Percentiles rank a stretch among this genome's conserved stretches.
These are phyloP conservation scores for Pyracantha coccinea DNA, from an alignment of 331 rosid genomes.

Conservation along the genomic window DNA sequence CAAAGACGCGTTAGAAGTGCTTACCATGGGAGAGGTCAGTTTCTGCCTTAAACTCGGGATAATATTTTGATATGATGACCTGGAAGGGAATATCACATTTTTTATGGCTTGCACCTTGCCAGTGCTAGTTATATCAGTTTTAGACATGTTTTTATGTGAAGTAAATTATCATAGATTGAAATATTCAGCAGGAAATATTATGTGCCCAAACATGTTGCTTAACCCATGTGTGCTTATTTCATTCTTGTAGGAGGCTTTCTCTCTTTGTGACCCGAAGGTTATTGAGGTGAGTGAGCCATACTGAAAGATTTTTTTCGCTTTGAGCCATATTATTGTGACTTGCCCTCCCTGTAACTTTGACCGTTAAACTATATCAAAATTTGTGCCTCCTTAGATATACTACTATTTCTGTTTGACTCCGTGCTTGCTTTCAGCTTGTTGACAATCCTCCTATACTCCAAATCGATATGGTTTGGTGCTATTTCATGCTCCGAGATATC, in stretches of 20 bases:
- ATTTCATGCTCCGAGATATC: constrained; percentile 88
- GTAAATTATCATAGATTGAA: background rate
- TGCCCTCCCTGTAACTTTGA: constrained; percentile 6
- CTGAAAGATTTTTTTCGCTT: background rate
- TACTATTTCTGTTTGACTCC: constrained; percentile 8
- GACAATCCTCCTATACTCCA: constrained; percentile 93
- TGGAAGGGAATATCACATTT: background rate
- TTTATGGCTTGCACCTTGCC: background rate
- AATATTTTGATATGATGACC: background rate
- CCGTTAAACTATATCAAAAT: background rate
- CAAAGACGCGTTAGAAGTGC: constrained; percentile 85
- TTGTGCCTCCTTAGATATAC: background rate
- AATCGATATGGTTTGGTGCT: constrained; percentile 99
- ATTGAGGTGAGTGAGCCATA: constrained; percentile 57
- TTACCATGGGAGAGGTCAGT: constrained; percentile 84
- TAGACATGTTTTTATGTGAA: background rate
- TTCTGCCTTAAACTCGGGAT: background rate
- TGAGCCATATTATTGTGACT: background rate
- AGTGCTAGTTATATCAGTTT: background rate
- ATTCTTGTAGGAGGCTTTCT: constrained; percentile 69
- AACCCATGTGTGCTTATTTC: constrained; percentile 8
- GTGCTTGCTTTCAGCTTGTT: constrained; percentile 48
- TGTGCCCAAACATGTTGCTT: background rate
- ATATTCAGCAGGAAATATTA: background rate
- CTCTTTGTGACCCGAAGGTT: constrained; percentile 74